Percentiles rank a stretch among this genome's conserved stretches.
phyloP scores from a whole-genome alignment of 768 basidiomycete species.

The Macrocybe gigantea region DNA sequence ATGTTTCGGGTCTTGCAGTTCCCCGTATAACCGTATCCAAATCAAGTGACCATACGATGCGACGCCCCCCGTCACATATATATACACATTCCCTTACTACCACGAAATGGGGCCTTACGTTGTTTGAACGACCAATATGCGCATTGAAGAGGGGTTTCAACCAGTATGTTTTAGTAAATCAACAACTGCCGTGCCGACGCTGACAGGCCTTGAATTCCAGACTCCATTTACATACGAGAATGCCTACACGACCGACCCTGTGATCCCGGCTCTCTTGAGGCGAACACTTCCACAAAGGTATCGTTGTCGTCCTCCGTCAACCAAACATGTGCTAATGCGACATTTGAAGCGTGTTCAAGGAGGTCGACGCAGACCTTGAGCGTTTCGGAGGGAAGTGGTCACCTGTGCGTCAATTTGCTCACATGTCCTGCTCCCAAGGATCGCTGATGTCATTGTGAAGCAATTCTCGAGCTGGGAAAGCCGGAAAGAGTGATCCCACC shows the following conservation, averaged over 20 bases:
- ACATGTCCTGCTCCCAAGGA: neutral
- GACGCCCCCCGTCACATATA: no score
- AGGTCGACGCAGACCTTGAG: conserved; percentile 57
- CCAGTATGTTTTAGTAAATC: conserved; percentile 26
- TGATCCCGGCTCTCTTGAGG: conserved; percentile 54
- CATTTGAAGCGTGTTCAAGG: conserved; percentile 31
- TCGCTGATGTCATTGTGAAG: conserved; percentile 22
- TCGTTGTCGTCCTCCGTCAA: conserved; percentile 4
- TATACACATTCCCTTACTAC: no score
- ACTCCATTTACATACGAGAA: conserved; percentile 50
- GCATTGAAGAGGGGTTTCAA: conserved; percentile 63
- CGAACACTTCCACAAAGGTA: conserved; percentile 47
- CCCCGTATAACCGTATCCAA: neutral
- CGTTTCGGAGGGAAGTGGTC: conserved; percentile 52
- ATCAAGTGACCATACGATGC: conserved; percentile 4
- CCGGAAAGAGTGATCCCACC: conserved; percentile 40
- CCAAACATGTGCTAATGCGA: neutral
- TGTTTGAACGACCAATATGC: conserved; percentile 32
- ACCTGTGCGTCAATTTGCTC: conserved; percentile 32
- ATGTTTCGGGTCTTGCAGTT: no score
- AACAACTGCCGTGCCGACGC: neutral
- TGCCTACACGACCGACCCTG: conserved; percentile 56
- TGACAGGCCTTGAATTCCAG: conserved; percentile 19
- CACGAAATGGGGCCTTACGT: no score
- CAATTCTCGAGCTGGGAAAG: conserved; percentile 47